phyloP scores from a whole-genome alignment of 2,329 filamentous ascomycete genomes.

The Xylaria sp. region DNA sequence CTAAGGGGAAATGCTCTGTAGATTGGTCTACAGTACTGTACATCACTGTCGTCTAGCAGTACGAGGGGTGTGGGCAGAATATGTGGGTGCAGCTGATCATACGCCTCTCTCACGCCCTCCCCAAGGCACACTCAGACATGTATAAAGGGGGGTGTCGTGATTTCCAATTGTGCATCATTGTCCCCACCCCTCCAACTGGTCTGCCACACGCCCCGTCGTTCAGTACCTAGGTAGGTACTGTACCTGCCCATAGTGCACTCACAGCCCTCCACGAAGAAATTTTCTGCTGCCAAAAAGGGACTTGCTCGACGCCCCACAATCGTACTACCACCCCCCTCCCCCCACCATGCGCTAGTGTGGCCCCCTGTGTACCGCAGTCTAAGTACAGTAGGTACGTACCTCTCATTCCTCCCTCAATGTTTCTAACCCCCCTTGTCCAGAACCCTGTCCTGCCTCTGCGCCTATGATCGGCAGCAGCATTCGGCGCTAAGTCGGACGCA shows the following conservation, averaged over 20 bases:
- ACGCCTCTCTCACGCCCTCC: conserved; percentile 23
- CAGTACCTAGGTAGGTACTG: too few species aligned
- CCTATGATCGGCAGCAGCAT: conserved; percentile 37
- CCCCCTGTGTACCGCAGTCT: conserved; percentile 8
- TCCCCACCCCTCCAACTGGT: conserved; percentile 21
- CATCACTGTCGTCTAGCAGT: not conserved
- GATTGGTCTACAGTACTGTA: too few species aligned
- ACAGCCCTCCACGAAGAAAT: conserved; percentile 17
- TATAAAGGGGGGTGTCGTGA: conserved; percentile 30
- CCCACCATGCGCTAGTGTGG: too few species aligned
- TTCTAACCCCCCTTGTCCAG: conserved; percentile 18
- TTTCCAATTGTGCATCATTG: conserved; percentile 28
- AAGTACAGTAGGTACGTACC: conserved; percentile 11
- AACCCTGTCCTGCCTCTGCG: conserved; percentile 26
- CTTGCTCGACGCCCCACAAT: conserved; percentile 15
- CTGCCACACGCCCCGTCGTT: conserved; percentile 1
- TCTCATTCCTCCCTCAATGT: conserved; percentile 12
- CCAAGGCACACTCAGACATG: conserved; percentile 14
- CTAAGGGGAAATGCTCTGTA: too few species aligned
- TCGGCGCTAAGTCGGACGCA: conserved; percentile 36
- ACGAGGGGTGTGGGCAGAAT: conserved; percentile 23
- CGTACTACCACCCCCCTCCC: conserved; percentile 9
- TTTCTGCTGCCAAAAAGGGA: conserved; percentile 29
- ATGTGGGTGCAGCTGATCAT: conserved; percentile 26
- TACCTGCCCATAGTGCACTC: too few species aligned